Percentiles rank a stretch among this genome's conserved stretches.
These are phyloP conservation scores for Eragrostis tef DNA, from an alignment of 202 grass and related monocot genomes.

Conservation along the genomic window DNA sequence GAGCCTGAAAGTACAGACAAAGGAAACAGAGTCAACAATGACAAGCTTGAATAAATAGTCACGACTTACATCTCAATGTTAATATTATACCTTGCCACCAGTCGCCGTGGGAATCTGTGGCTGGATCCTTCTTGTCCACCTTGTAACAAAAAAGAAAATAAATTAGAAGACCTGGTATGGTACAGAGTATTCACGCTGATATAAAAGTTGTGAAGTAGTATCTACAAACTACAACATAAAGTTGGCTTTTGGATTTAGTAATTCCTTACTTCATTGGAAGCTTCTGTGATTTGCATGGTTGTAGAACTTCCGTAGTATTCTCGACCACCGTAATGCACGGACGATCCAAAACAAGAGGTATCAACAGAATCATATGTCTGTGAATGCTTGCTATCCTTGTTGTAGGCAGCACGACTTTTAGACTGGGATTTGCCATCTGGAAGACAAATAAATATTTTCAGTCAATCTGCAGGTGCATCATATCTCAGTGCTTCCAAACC, in stretches of 20 bases:
- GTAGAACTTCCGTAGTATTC: constrained; percentile 75
- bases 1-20: constrained; percentile 57
- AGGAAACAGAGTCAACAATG: constrained; percentile 32
- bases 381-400: constrained; percentile 66
- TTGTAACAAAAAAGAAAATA: constrained; percentile 56
- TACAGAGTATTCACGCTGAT: constrained; percentile 21
- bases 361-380: constrained; percentile 54
- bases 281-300: constrained; percentile 51
- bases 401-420: constrained; percentile 47
- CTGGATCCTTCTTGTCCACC: constrained; percentile 63
- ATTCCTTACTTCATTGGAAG: constrained; percentile 58
- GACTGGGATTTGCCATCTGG: constrained; percentile 66
- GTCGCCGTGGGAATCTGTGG: constrained; percentile 75
- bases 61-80: constrained; percentile 29
- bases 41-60: constrained; percentile 26
- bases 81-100: constrained; percentile 94
- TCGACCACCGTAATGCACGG: constrained; percentile 88
- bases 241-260: constrained; percentile 9
- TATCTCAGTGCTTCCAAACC: constrained; percentile 27
- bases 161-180: constrained; percentile 1
- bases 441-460: constrained; percentile 24
- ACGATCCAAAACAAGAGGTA: constrained; percentile 79
- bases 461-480: neutral
- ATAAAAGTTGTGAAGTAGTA: neutral
- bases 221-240: neutral